phyloP scores from a whole-genome alignment of 768 basidiomycete genomes.

The Suillus discolor region DNA sequence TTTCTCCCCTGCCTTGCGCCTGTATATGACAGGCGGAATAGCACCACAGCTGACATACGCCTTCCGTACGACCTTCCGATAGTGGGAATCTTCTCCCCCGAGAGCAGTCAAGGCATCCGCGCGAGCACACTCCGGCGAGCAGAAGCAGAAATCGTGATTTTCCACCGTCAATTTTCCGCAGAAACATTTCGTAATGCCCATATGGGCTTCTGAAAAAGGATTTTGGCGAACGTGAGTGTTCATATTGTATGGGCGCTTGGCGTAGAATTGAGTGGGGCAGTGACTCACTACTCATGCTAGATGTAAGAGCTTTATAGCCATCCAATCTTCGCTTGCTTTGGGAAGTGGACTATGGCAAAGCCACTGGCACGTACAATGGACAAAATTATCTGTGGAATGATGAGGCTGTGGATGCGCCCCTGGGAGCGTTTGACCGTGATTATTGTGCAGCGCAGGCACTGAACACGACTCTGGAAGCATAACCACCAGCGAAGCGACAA shows the following conservation, averaged over 20 bases:
- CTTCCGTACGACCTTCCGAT: conserved; percentile 6
- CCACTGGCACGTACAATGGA: not conserved
- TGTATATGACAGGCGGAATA: not conserved
- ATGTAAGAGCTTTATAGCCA: conserved; percentile 6
- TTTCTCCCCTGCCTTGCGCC: not conserved
- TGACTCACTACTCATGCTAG: not conserved
- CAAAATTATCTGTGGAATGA: not conserved
- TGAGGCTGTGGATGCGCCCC: not conserved
- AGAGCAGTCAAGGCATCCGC: conserved; percentile 4
- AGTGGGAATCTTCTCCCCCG: conserved; percentile 3
- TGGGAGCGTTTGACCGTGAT: not conserved
- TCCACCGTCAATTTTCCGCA: conserved; percentile 3
- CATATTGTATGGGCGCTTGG: not conserved
- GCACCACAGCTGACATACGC: conserved; percentile 1
- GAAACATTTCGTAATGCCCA: conserved; percentile 1
- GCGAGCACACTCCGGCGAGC: conserved; percentile 8
- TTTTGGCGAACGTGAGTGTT: not conserved
- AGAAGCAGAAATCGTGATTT: conserved; percentile 11
- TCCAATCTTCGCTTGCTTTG: not conserved
- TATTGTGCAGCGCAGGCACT: not conserved
- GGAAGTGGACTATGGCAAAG: not conserved
- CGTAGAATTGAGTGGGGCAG: not conserved
- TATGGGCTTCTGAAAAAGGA: not conserved
- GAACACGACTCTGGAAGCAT: not conserved
- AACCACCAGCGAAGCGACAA: not conserved